phyloP scores from a whole-genome alignment of 2,329 filamentous ascomycete genomes.

The Colletotrichum sp. region DNA sequence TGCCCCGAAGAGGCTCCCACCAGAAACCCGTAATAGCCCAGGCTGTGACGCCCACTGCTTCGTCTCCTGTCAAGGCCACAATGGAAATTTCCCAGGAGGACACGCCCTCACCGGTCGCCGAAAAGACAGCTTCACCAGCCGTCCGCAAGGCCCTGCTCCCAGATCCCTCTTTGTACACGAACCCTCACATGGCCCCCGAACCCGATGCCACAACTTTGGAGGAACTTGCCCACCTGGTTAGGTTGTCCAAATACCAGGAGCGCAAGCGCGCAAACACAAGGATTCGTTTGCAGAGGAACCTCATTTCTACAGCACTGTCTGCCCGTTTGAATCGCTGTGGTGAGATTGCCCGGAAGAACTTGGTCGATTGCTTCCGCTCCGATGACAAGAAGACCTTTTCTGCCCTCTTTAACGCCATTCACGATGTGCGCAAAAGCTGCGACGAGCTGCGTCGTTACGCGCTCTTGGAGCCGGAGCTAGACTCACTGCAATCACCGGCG shows the following conservation, averaged over 20 bases:
- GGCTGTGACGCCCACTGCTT: slow-evolving; percentile 34
- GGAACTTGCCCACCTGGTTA: slow-evolving; percentile 79
- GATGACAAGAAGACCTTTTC: slow-evolving; percentile 83
- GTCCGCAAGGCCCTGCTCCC: slow-evolving; percentile 59
- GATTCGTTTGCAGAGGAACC: slow-evolving; percentile 74
- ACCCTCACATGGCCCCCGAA: slow-evolving; percentile 64
- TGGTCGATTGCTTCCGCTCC: slow-evolving; percentile 79
- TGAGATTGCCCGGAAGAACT: slow-evolving; percentile 74
- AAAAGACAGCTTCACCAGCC: slow-evolving; percentile 48
- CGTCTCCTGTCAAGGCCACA: slow-evolving; percentile 22
- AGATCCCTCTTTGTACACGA: slow-evolving; percentile 71
- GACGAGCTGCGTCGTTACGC: slow-evolving; percentile 75
- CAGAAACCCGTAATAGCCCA: slow-evolving; percentile 58
- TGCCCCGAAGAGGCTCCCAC: slow-evolving; percentile 43
- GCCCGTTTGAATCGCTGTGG: slow-evolving; percentile 77
- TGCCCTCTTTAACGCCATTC: slow-evolving; percentile 76
- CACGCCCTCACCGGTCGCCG: slow-evolving; percentile 34
- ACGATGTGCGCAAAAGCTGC: slow-evolving; percentile 80
- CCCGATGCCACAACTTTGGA: slow-evolving; percentile 73
- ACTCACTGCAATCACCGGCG: slow-evolving; percentile 58
- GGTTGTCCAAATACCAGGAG: slow-evolving; percentile 81
- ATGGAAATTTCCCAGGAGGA: slow-evolving; percentile 28
- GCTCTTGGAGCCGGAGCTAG: slow-evolving; percentile 74
- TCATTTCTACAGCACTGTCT: slow-evolving; percentile 77
- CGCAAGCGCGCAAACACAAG: slow-evolving; percentile 78